Evolutionary conservation across 192 early-diverging fungal species (phyloP), one percentile per base, ranked within the genome.

Genomic region (Fimicolochytrium jonesii): DNA sequence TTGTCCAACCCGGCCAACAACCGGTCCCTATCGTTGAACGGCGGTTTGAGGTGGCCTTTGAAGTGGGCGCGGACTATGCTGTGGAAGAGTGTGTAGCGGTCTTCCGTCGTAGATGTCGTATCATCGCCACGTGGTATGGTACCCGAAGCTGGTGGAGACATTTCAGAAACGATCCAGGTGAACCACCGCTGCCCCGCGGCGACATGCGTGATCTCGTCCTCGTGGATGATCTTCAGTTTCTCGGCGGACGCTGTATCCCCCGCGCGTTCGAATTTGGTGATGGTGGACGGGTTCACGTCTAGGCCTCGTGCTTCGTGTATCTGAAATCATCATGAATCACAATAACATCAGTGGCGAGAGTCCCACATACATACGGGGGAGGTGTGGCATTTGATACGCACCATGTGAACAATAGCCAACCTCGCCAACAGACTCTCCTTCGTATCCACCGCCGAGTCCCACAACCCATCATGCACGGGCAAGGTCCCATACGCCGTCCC

Each of bases 1-100:
- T n/a, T n/a, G n/a, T n/a, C n/a, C n/a, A n/a, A n/a, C n/a, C n/a
- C n/a, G n/a, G n/a, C n/a, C n/a, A n/a, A n/a, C n/a, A n/a, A n/a
- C n/a, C n/a, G n/a, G n/a, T n/a, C n/a, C n/a, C n/a, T 70, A 31
- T 80, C 80, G 69, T 87, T 87, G 63, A 87, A 87, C 44, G 86
- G 86, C 5, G 86, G 86, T 57, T 85, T 87, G 17, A 86, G 52
- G 3, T 57, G 66, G 20, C 86, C 86, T 20, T 71, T 54, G 52
- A 85, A 87, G 31, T 78, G 63, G 20, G 69, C 42, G 23, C 65
- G 66, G 0, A 79, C 77, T 17, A 77, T 44, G 17, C 45, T 35
- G 57, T 79, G 77, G 46, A 79, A 79, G 43, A 55, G 66, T 10
- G 44, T 13, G 69, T 79, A 79, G 50, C 74, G 51, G 33, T 77